Evolutionary conservation across 495 filamentous ascomycete genomes (phyloP), one percentile per base, ranked within the genome.

Genomic region (Penicillium malachiteum): DNA sequence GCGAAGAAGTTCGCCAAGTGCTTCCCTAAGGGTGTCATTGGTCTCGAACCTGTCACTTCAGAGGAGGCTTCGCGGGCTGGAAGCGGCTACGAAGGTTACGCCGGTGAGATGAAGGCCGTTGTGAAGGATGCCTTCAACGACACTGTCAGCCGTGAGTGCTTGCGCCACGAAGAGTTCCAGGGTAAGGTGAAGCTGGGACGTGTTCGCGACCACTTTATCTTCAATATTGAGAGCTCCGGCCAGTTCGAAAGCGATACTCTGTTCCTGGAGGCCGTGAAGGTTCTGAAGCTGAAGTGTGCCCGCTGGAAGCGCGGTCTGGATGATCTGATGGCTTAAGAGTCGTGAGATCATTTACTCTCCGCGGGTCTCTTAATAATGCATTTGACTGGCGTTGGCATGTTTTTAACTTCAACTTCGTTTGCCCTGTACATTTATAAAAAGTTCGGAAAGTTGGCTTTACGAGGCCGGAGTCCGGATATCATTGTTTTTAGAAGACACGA

Each of bases 161-260:
- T 97, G 62, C 81, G 95, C 40, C 93, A 99, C 67, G 83, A 85
- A 39, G 95, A 97, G 71, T 97, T 99, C 78, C 82, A 94, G 63
- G 88, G 80, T 54, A 97, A 95, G 79, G 95, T 99, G 50, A 92
- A 91, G 78, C 80, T 99, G 11, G 95, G 95, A 41, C 81, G 95
- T 31, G 74, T 90, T 39, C 76, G 88, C 56, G 95, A 99, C 73
- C 95, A 99, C 72, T 99, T 99, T 67, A 97, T 99, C 72, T 99
- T 91, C 80, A 85, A 82, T 52, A 78, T 99, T 7, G 95, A 99
- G 80, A 96, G 92, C 74, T 87, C 90, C 9, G 95, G 95, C 9
- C 94, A 97, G 72, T 93, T 89, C 69, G 84, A 90, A 26, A 94
- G 91, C 66, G 92, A 96, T 61, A 82, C 87, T 68, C 78, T 97